Base-by-base conservation (phyloP, 1,284 basidiomycete genomes). In the Pseudozyma tsukubaensis region DNA sequence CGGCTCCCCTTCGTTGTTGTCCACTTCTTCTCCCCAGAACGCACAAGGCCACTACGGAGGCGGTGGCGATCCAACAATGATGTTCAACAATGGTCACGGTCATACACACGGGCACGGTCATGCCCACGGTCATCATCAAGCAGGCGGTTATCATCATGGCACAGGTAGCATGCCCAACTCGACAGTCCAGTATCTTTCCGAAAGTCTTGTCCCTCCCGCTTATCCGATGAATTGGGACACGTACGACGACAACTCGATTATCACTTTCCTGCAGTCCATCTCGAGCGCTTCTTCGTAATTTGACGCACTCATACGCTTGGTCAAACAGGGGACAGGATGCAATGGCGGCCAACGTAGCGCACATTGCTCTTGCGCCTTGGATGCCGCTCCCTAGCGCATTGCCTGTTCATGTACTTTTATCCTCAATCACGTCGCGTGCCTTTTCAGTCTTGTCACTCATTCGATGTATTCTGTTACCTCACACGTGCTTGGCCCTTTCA, bases 151-250 rank as follows among this genome's bases (percentile, higher is more conserved):
- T 29, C 55, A 58, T 13, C 42, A 65, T 29, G 37, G 24, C 19
- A 34, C 51, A 11, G 59, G 18, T 4, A 43, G 32, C 13, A 55
- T 55, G 49, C 54, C 54, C 52, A 55, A 45, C 21, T 36, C 58
- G 29, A 59, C 70, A 11, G 40, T 73, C 4, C 71, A 73, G 50
- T 68, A 62, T 24, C 37, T 75, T 12, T 70, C 66, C 6, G 72
- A 75, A 18, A 63, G 59, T n/a, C 39, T 75, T 14, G 62, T 70
- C n/a, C 72, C 72, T 7, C 72, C 72, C 1, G 59, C 67, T 29
- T 75, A 75, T 43, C 72, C 72, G 32, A 75, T 69, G 54, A 66
- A 75, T 37, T 75, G 72, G 72, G 72, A 70, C 21, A 69, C 72
- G 11, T 61, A 66, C 43, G 72, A 75, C 55, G 72, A 75, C 36